Evolutionary conservation across 441 rosid species (phyloP).

Genomic region (Erysimum cheiri): DNA sequence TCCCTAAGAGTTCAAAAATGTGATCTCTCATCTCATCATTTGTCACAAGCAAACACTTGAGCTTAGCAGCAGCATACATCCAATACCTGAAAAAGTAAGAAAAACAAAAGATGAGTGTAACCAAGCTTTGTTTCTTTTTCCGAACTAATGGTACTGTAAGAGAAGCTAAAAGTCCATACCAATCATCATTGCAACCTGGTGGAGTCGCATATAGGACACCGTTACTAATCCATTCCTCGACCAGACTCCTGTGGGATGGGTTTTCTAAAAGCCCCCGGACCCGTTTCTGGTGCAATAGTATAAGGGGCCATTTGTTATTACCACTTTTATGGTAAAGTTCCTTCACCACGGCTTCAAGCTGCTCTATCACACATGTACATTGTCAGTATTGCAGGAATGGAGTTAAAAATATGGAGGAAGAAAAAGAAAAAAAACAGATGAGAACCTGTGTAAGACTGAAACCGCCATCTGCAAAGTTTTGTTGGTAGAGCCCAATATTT

Average conservation of each 20-base stretch:
- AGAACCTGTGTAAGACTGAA: constrained; percentile 82
- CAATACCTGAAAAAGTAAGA: constrained; percentile 60
- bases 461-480: constrained; percentile 83
- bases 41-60: constrained; percentile 79
- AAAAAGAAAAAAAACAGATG: not conserved
- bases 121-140: not conserved
- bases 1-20: constrained; percentile 82
- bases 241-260: constrained; percentile 53
- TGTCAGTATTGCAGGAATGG: constrained; percentile 11
- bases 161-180: constrained; percentile 50
- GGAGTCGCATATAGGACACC: constrained; percentile 75
- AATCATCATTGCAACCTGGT: constrained; percentile 90
- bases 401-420: not conserved
- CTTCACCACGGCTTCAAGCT: constrained; percentile 81
- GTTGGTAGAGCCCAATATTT: constrained; percentile 87
- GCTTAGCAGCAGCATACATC: constrained; percentile 82
- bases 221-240: constrained; percentile 71
- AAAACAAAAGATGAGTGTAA: not conserved
- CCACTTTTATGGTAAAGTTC: constrained; percentile 50
- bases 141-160: not conserved
- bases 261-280: constrained; percentile 58
- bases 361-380: constrained; percentile 36
- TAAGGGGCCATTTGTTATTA: constrained; percentile 66
- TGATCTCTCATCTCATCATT: constrained; percentile 97
- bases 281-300: constrained; percentile 77